phyloP scores from a whole-genome alignment of 495 filamentous ascomycete genomes.

The Lepraria neglecta region DNA sequence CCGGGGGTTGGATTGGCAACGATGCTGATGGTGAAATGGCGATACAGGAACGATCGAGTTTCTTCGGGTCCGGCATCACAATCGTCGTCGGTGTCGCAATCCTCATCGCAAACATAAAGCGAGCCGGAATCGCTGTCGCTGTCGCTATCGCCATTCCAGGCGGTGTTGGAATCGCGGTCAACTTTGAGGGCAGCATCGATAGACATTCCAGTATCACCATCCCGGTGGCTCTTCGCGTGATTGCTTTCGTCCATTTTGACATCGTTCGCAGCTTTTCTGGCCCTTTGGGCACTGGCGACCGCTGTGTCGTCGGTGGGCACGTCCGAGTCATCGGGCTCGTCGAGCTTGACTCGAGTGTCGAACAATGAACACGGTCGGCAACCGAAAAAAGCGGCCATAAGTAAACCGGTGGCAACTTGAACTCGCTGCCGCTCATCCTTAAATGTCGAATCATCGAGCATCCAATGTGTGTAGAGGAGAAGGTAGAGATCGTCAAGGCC shows the following conservation, averaged over 20 bases:
- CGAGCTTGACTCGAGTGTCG: conserved; percentile 9
- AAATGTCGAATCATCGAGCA: conserved; percentile 11
- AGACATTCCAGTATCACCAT: conserved; percentile 12
- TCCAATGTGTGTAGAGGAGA: conserved; percentile 10
- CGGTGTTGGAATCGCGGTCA: neutral
- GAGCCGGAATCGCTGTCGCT: too few relatives aligned
- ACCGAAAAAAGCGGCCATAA: neutral
- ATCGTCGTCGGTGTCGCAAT: neutral
- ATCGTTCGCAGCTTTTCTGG: too few relatives aligned
- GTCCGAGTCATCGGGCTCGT: conserved; percentile 2
- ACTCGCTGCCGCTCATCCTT: conserved; percentile 15
- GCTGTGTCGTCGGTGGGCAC: too few relatives aligned
- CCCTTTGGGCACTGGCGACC: too few relatives aligned
- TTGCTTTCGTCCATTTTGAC: neutral
- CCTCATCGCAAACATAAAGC: too few relatives aligned
- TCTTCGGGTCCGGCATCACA: too few relatives aligned
- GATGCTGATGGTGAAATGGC: too few relatives aligned
- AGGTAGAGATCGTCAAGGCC: conserved; percentile 14
- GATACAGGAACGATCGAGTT: too few relatives aligned
- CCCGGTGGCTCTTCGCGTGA: conserved; percentile 1
- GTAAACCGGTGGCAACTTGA: conserved; percentile 7
- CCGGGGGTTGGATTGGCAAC: too few relatives aligned
- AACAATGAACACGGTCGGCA: conserved; percentile 11
- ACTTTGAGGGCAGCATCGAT: neutral
- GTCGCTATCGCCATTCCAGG: neutral